Evolutionary conservation across 2,329 filamentous ascomycete species (phyloP), one percentile per base, ranked within the genome.

Genomic region (Cladosporium colombiae): DNA sequence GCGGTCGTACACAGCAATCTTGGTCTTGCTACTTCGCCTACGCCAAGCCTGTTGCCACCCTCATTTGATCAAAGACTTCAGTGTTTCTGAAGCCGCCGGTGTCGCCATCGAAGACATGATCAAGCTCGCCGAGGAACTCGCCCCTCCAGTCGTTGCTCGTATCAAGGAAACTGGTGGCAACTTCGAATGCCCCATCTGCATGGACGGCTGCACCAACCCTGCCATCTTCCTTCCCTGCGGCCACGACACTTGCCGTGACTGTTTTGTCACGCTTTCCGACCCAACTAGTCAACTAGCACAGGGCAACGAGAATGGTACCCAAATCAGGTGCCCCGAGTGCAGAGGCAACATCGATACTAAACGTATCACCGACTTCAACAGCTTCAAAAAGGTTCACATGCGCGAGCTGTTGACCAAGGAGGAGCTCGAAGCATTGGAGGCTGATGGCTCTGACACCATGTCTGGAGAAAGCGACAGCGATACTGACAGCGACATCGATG

Each of bases 101-200:
- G 77, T 85, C 23, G 78, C 81, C 2, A 82, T 83, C 58, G 79
- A 85, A 6, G 82, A 88, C 31, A 84, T 91, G 74, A 73, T 87
- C 16, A 81, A 83, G 1, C 82, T 91, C 23, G 91, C 92, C 1
- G 85, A 85, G 71, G 75, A 81, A 23, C 80, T 97, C 13, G 76
- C 81, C 6, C 70, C 77, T 0, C 81, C 86, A 2, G 90, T 92
- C 14, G 82, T 96, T 21, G 74, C 81, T n/a, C 86, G 91, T 7
- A 84, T 95, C 74, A 90, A 82, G 68, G 78, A 81, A 14, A 78
- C 81, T 6, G 82, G 87, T 1, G 84, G 82, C 23, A 73, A 74
- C 2, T 91, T 94, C 59, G 89, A 93, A 74, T 96, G 93, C 73
- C 91, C 91, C 0, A 88, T 95, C 23, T 97, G 93, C 75, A 89